phyloP scores from a whole-genome alignment of 148 eudicot species.

The Talinum fruticosum region DNA sequence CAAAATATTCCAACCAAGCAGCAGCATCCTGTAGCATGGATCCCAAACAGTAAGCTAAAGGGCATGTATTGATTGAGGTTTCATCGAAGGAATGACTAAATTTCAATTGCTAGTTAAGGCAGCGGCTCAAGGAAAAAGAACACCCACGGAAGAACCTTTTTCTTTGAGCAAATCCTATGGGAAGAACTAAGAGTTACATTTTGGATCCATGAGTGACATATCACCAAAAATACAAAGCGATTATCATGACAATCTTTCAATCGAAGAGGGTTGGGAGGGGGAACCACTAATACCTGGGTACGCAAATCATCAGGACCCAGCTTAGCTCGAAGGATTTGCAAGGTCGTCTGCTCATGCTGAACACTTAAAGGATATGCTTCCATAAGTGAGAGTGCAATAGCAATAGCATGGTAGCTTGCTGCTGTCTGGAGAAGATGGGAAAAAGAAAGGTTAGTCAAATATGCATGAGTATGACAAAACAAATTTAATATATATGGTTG shows the following conservation, averaged over 20 bases:
- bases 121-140: too few relatives aligned
- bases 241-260: conserved; percentile 1
- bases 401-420: conserved; percentile 99
- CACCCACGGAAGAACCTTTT: too few relatives aligned
- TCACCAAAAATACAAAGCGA: neutral
- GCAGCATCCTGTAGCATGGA: conserved; percentile 85
- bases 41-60: conserved; percentile 13
- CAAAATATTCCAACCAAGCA: conserved; percentile 99
- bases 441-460: conserved; percentile 19
- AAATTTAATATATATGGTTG: neutral
- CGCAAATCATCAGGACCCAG: conserved; percentile 99
- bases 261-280: neutral
- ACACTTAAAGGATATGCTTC: conserved; percentile 99
- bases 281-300: conserved; percentile 65
- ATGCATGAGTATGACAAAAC: neutral
- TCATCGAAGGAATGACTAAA: neutral
- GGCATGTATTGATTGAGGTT: neutral
- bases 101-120: neutral
- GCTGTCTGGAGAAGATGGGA: conserved; percentile 68
- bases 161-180: too few relatives aligned
- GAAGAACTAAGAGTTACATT: too few relatives aligned
- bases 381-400: conserved; percentile 98
- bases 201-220: too few relatives aligned
- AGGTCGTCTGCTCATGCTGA: conserved; percentile 97
- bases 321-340: conserved; percentile 95